Evolutionary conservation across 768 basidiomycete genomes (phyloP).

Genomic region (Lactifluus volemus): DNA sequence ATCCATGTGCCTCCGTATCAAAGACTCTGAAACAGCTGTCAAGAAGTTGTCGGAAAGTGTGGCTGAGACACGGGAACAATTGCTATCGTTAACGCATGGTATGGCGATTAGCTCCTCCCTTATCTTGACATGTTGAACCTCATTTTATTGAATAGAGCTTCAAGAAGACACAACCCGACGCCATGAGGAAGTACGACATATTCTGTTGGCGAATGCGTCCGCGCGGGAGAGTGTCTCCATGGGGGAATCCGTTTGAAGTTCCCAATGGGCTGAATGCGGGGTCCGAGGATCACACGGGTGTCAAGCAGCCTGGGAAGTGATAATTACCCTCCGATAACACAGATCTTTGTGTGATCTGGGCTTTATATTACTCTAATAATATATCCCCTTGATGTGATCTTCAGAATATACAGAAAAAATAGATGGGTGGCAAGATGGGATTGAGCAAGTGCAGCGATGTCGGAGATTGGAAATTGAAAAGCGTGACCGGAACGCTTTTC

Average conservation of each 20-base stretch:
- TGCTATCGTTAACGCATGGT: conserved; percentile 6
- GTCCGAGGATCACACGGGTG: neutral
- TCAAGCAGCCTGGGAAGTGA: no score
- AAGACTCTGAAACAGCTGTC: neutral
- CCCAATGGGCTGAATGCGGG: neutral
- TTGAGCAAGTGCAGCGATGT: no score
- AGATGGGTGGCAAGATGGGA: no score
- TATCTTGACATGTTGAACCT: neutral
- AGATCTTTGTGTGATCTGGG: no score
- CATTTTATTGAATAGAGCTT: conserved; percentile 5
- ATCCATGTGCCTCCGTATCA: neutral
- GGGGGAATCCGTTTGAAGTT: neutral
- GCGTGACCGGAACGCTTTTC: no score
- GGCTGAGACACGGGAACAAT: conserved; percentile 3
- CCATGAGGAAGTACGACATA: conserved; percentile 14
- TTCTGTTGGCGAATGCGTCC: conserved; percentile 19
- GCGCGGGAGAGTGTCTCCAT: conserved; percentile 18
- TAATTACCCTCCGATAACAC: neutral
- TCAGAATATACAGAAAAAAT: no score
- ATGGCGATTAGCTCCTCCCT: neutral
- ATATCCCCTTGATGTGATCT: no score
- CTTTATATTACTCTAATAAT: no score
- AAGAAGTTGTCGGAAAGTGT: neutral
- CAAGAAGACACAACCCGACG: conserved; percentile 15
- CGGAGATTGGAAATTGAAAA: no score